These are phyloP conservation scores for Podospora bellae-mahoneyi DNA, from an alignment of 495 filamentous ascomycete species.

Conservation along the genomic window DNA sequence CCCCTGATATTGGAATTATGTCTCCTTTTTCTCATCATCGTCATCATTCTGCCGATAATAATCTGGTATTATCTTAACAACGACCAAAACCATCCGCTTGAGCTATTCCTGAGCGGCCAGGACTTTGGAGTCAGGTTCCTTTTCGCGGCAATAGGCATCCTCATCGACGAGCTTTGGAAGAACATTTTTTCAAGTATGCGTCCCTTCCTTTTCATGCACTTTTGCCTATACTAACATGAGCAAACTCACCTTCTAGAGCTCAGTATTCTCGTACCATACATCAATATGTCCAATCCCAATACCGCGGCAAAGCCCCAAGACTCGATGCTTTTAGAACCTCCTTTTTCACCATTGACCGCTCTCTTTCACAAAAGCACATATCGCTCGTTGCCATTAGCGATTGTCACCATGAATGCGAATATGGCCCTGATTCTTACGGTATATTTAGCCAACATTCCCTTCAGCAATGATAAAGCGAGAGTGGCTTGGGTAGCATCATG, in stretches of 20 bases:
- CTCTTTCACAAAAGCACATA: not conserved
- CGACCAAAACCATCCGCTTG: not conserved
- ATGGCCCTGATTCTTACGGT: not conserved
- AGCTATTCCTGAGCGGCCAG: not conserved
- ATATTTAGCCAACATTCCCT: not conserved
- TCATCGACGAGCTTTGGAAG: not conserved
- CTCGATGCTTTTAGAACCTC: not conserved
- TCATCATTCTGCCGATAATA: not conserved
- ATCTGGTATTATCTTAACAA: not conserved
- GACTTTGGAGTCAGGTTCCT: not conserved
- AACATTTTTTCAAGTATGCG: not conserved
- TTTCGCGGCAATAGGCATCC: not conserved
- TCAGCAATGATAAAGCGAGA: not conserved
- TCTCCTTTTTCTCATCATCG: not conserved
- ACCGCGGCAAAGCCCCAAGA: not conserved
- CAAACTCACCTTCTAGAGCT: no score
- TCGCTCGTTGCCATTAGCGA: not conserved
- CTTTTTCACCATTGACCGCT: not conserved
- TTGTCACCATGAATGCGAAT: not conserved
- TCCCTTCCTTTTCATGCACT: not conserved
- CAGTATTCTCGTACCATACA: not conserved
- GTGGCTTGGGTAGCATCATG: not conserved
- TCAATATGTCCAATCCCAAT: not conserved
- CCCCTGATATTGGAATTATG: not conserved
- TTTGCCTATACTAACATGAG: not conserved